Evolutionary conservation across 306 rosid genomes (phyloP).

Genomic region (Gastrolobium villosum): DNA sequence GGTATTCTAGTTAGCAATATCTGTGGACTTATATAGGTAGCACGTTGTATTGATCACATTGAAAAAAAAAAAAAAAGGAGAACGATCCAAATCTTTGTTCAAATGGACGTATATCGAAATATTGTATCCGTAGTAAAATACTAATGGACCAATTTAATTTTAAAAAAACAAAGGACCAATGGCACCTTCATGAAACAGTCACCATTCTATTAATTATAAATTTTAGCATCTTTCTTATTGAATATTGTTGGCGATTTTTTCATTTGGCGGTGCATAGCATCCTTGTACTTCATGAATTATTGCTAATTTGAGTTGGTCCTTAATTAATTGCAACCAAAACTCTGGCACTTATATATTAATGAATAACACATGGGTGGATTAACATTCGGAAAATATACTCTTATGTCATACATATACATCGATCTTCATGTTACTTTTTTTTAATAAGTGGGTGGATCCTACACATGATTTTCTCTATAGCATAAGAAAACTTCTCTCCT

Average conservation of each 20-base stretch:
- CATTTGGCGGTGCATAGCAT: no score
- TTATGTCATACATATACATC: no score
- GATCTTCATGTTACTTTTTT: no score
- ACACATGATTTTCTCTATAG: no score
- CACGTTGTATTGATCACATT: conserved; percentile 30
- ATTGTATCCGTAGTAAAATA: not conserved
- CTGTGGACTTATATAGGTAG: conserved; percentile 29
- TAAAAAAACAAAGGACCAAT: not conserved
- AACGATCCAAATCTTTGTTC: conserved; percentile 29
- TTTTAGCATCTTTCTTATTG: not conserved
- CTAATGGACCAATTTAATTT: conserved; percentile 2
- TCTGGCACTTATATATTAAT: no score
- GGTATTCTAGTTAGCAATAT: not conserved
- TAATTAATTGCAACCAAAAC: no score
- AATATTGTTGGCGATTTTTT: not conserved
- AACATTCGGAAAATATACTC: no score
- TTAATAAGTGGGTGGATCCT: no score
- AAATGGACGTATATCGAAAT: conserved; percentile 32
- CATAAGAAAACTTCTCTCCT: no score
- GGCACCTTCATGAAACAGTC: conserved; percentile 5
- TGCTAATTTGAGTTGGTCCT: no score
- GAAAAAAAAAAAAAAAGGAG: conserved; percentile 32
- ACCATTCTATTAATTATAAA: conserved; percentile 7
- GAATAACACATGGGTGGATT: no score
- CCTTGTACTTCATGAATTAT: no score